Base-by-base conservation (phyloP, 352 stramenopile species). In the Peronosclerospora sorghi region DNA sequence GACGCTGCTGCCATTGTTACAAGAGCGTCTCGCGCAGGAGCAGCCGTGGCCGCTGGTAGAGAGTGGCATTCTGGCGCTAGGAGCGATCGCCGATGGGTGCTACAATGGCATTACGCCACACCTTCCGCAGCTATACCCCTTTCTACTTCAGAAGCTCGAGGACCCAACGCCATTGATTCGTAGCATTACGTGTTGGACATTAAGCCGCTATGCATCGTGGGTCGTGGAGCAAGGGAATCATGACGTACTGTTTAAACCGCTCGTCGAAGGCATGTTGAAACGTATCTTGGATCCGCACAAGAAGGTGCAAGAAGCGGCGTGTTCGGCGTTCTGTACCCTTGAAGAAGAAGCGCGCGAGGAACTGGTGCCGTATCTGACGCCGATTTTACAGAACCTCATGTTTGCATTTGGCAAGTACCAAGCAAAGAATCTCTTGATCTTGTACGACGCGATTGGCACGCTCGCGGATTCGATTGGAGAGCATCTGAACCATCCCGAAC, bases 391-490 rank as follows among this genome's bases (percentile, higher is more conserved):
- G 49, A 94, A 83, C 48, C 68, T 98, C 24, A 93, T 95, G 56
- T 83, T 84, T 32, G 91, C 91, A 6, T 90, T 98, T 50, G 62
- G 73, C 58, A 86, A 94, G 55, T 97, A 97, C 64, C 79, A 97
- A 43, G 89, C 83, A 13, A 91, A 96, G 46, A 97, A 95, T 65
- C 54, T 97, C 32, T 55, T 98, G 17, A 96, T 97, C 36, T 62
- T 98, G 51, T 97, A 97, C 65, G 95, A 98, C 55, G 94, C 87
- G 18, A 84, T 98, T 15, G 91, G 91, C 13, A 96, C 94, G 44
- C 85, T 98, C 35, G 94, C 92, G 0, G 92, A 98, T 54, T 96
- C 75, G 19, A 83, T 96, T 23, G 92, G 93, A 9, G 66, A 87
- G 34, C 65, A 83, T n/a, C 73, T 97, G 61, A 96, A 96, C 34